Base-by-base conservation (phyloP, 73 alveolate species). In the Paramecium sexaurelia region DNA sequence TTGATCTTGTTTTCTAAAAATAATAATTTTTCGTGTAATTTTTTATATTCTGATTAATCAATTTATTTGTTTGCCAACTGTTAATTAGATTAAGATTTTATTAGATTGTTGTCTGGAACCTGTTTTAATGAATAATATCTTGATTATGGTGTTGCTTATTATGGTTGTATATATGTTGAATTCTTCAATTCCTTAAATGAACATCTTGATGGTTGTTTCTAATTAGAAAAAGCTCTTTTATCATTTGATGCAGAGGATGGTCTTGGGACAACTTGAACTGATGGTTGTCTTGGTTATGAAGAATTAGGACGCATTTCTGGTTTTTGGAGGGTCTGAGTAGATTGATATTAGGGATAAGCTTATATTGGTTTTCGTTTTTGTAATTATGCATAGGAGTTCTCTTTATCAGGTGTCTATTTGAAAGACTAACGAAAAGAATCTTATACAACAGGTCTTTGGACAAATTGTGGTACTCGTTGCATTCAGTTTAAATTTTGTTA, bases 191-290 rank as follows among this genome's bases (percentile, higher is more conserved):
- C 90, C n/a, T 78, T 78, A 29, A 78, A 78, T 22, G 90, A 78
- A 37, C 73, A 26, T 61, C 90, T 78, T 7, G 68, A 17, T 33
- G 55, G 55, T 43, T 78, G 32, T 78, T 78, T 78, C 17, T 78
- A 17, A 40, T 40, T 78, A 29, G 90, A 78, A 33, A 29, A 78
- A 11, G 90, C 43, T 24, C 90, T 78, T 24, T 78, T 78, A 39
- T 78, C 90, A 32, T 56, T 78, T 6, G 90, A 78, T 2, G 90
- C 90, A 7, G 90, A 78, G 24, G 90, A 78, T 78, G 90, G 90
- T 78, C 90, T 37, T 61, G 43, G 43, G 7, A 78, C 47, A 1
- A 75, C 90, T 27, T 78, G 19, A 1, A 78, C 90, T 19, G 90
- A 78, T 5, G 90, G 90, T 78, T 78, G 55, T 40, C 90, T 20